A percentile compares a stretch with the other conserved stretches of the same genome.
phyloP scores from a whole-genome alignment of 2,329 filamentous ascomycete species.

The Didymella sp. region DNA sequence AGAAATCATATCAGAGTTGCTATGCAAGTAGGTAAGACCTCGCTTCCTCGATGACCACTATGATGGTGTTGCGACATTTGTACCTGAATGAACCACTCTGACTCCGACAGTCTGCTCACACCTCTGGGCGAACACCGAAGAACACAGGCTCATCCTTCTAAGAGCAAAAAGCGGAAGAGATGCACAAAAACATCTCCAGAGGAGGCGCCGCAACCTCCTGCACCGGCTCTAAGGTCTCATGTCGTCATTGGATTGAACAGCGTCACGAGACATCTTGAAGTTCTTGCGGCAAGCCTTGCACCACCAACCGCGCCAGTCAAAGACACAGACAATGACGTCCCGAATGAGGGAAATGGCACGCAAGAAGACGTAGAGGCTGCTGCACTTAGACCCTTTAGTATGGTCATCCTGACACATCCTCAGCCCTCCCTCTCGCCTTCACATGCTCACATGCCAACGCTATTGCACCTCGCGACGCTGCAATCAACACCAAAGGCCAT shows the following conservation, averaged over 20 bases:
- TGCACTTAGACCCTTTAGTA: constrained; percentile 21
- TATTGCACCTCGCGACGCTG: constrained; percentile 37
- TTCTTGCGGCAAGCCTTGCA: constrained; percentile 42
- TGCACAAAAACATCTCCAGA: constrained; percentile 27
- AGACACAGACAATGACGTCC: not conserved
- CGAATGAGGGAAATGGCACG: not conserved
- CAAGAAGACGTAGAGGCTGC: not conserved
- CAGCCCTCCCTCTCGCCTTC: constrained; percentile 41
- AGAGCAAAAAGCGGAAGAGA: constrained; percentile 64
- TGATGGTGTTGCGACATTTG: too few species aligned
- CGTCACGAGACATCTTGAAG: constrained; percentile 67
- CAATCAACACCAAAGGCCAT: constrained; percentile 8
- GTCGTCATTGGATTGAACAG: constrained; percentile 70
- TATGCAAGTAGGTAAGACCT: constrained; percentile 65
- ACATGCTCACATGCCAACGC: constrained; percentile 46
- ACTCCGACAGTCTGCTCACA: constrained; percentile 62
- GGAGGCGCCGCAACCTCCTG: constrained; percentile 47
- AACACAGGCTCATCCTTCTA: constrained; percentile 63
- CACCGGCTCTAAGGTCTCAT: constrained; percentile 58
- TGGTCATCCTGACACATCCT: constrained; percentile 46
- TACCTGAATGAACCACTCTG: constrained; percentile 1
- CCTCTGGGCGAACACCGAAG: constrained; percentile 69
- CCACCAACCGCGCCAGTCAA: constrained; percentile 17
- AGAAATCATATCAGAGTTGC: constrained; percentile 69
- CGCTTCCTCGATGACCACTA: too few species aligned